Base-by-base conservation (phyloP, 140 eudicot species). In the Anethum foeniculum region DNA sequence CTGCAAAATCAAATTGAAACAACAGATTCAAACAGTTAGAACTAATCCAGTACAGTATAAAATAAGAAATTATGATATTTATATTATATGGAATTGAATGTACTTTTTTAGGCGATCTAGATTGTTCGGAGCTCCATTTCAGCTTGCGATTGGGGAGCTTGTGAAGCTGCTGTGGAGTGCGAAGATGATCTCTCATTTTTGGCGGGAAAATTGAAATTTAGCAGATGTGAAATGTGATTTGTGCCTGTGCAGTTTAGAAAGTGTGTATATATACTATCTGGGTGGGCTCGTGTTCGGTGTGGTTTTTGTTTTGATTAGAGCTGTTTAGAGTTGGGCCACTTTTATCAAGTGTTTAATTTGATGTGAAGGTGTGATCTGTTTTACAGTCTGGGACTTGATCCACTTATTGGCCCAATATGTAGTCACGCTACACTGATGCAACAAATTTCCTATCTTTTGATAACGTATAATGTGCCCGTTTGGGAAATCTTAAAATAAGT, bases 21-120 rank as follows among this genome's bases (percentile, higher is more conserved):
- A n/a, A 64, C 36, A 79, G 47, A 65, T 43, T 34, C 28, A 28
- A 9, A 52, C 8, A 72, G 23, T 2, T 19, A 16, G 18, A 44
- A 72, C 16, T 19, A 64, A 48, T 41, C 28, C 16, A 23, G 21
- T 6, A 76, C 62, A n/a, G 18, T 0, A 62, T 34, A 25, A 62
- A 9, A n/a, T 25, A 62, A 21, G 9, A 10, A 16, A 74, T 67
- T 27, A 21, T 34, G 39, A 41, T 25, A 43, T 28, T 56, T n/a
- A 51, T 15, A 5, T 3, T 5, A 36, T 15, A 38, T 3, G 23
- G 43, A 15, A 47, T 46, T 14, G 54, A 64, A 21, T 5, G 36
- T 71, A 87, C 90, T 84, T 85, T 87, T 38, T 54, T 86, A 41
- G 54, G 79, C 79, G 83, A 77, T 78, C 52, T 83, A 51, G 71